Conservation (phyloP, 768 basidiomycete genomes). For the Atractiella rhizophila region DNA sequence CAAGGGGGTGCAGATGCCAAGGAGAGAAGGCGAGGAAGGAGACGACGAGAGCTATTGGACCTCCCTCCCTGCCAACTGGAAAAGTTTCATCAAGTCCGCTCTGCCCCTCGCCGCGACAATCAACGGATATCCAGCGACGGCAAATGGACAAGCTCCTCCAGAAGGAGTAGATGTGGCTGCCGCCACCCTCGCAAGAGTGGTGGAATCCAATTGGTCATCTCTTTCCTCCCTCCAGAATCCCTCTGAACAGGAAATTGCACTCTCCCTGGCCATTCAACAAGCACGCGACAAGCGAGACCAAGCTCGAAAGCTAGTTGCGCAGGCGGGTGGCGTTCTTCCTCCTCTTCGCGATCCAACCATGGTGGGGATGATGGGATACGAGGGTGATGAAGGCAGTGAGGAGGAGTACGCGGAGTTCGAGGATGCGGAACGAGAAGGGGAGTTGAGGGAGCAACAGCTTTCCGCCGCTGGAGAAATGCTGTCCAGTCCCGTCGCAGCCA, state of each 20-base stretch:
- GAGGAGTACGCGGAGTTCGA: neutral
- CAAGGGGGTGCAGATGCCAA: too few relatives aligned
- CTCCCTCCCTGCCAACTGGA: constrained; percentile 39
- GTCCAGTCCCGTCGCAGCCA: too few relatives aligned
- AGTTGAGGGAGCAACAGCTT: neutral
- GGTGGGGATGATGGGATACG: too few relatives aligned
- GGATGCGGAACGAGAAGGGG: neutral
- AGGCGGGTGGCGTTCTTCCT: neutral
- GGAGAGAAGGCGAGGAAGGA: constrained; percentile 11
- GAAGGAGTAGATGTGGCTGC: constrained; percentile 17
- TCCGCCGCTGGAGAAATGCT: neutral
- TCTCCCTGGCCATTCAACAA: too few relatives aligned
- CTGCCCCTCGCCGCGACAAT: constrained; percentile 22
- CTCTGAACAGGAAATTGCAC: too few relatives aligned
- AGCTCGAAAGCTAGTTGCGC: too few relatives aligned
- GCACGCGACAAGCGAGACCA: too few relatives aligned
- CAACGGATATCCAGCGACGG: constrained; percentile 4
- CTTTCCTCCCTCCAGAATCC: constrained; percentile 19
- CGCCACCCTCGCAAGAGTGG: constrained; percentile 17
- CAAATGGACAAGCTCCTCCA: constrained; percentile 4
- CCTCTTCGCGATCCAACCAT: too few relatives aligned
- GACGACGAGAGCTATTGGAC: constrained; percentile 46
- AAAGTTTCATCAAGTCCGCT: constrained; percentile 38
- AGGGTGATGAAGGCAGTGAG: constrained; percentile 4
- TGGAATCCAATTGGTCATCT: constrained; percentile 15